phyloP scores from a whole-genome alignment of 2,329 filamentous ascomycete species.

The Cladophialophora bantiana region DNA sequence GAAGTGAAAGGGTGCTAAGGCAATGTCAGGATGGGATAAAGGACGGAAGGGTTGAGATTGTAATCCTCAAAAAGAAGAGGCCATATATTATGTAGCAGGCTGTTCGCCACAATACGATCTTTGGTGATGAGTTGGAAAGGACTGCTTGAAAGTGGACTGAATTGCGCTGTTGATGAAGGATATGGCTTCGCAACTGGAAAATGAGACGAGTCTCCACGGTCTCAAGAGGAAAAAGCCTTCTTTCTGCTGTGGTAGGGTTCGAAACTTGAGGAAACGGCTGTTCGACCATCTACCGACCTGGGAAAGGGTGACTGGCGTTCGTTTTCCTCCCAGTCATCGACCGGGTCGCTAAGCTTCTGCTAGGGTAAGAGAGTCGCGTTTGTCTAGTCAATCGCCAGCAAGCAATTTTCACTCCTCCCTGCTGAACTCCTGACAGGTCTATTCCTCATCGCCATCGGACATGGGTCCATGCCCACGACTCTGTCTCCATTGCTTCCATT shows the following conservation, averaged over 20 bases:
- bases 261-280: not conserved
- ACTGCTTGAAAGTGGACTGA: not conserved
- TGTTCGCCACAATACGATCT: not conserved
- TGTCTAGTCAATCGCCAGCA: not conserved
- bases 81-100: not conserved
- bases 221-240: not conserved
- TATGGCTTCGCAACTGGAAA: no score
- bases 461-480: slow-evolving; percentile 15
- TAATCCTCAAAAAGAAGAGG: not conserved
- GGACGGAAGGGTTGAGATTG: not conserved
- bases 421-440: not conserved
- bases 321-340: not conserved
- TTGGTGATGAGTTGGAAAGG: not conserved
- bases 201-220: no score
- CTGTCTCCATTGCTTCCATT: slow-evolving; percentile 5
- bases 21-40: not conserved
- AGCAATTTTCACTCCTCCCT: not conserved
- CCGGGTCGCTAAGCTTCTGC: not conserved
- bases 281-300: not conserved
- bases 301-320: slow-evolving; percentile 1
- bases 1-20: not conserved
- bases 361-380: not conserved
- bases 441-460: slow-evolving; percentile 14
- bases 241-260: not conserved
- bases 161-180: not conserved